A percentile compares a stretch with the other conserved stretches of the same genome.
Conservation (phyloP, 352 stramenopile species). For the Phytophthora sp. region DNA sequence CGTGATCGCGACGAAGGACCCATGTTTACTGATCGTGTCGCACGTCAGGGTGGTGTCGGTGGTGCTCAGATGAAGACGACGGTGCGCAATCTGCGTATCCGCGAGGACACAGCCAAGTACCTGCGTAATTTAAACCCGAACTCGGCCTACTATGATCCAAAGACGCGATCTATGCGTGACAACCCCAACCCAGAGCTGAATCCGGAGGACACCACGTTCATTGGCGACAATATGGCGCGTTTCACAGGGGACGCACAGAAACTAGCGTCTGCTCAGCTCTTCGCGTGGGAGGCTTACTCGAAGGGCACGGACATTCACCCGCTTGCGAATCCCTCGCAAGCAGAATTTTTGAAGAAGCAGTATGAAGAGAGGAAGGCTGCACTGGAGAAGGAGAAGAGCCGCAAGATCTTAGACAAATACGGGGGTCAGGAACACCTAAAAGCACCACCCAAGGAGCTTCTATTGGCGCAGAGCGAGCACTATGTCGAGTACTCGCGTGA, state of each 20-base stretch:
- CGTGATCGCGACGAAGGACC: constrained; percentile 91
- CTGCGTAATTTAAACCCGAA: constrained; percentile 98
- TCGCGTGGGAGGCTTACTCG: constrained; percentile 94
- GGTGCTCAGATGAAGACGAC: constrained; percentile 98
- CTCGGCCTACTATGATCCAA: constrained; percentile 99
- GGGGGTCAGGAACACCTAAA: constrained; percentile 93
- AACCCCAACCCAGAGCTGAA: constrained; percentile 97
- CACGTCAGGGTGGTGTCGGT: constrained; percentile 95
- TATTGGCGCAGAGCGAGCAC: constrained; percentile 89
- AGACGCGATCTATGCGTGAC: constrained; percentile 98
- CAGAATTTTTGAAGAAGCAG: constrained; percentile 96
- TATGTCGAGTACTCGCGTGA: constrained; percentile 95
- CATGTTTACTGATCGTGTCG: constrained; percentile 94
- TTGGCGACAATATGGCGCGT: constrained; percentile 96
- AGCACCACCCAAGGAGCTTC: constrained; percentile 76
- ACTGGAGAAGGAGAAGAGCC: constrained; percentile 70
- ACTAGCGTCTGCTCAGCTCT: constrained; percentile 95
- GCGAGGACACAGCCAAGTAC: constrained; percentile 99
- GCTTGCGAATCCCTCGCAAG: constrained; percentile 96
- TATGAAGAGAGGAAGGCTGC: constrained; percentile 81
- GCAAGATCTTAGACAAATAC: constrained; percentile 96
- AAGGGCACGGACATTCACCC: constrained; percentile 94
- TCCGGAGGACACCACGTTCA: constrained; percentile 93
- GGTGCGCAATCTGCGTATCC: constrained; percentile 98
- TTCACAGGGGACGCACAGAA: constrained; percentile 93